phyloP scores from a whole-genome alignment of 2,329 filamentous ascomycete genomes.

The Colletotrichum sp. region DNA sequence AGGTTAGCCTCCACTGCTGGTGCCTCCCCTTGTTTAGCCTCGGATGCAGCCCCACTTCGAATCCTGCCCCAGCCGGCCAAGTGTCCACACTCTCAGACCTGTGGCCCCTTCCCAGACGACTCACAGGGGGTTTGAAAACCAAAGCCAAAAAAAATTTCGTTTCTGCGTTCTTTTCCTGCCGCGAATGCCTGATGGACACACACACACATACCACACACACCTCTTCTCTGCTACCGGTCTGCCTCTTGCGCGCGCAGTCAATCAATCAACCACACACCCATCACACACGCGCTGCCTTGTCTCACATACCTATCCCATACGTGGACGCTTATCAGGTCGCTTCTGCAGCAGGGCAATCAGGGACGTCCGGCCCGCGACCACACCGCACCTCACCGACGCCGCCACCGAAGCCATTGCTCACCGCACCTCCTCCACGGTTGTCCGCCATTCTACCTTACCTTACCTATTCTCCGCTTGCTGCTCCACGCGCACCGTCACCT shows the following conservation, averaged over 20 bases:
- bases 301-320: background rate
- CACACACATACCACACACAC: background rate
- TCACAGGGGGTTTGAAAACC: background rate
- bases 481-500: conserved; percentile 14
- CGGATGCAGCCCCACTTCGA: background rate
- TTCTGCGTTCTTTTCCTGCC: conserved; percentile 4
- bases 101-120: background rate
- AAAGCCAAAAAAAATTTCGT: background rate
- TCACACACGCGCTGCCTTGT: background rate
- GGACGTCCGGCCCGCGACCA: background rate
- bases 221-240: background rate
- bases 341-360: background rate
- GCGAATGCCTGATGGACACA: conserved; percentile 2
- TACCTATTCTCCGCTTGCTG: conserved; percentile 5
- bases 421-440: background rate
- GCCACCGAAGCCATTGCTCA: background rate
- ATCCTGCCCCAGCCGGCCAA: background rate
- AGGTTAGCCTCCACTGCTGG: background rate
- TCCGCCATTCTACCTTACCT: background rate
- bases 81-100: conserved; percentile 4
- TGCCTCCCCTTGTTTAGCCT: conserved; percentile 6
- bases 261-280: background rate
- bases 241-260: background rate
- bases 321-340: background rate
- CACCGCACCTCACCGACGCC: background rate